Evolutionary conservation across 768 basidiomycete genomes (phyloP).

Genomic region (Amanita muscaria): DNA sequence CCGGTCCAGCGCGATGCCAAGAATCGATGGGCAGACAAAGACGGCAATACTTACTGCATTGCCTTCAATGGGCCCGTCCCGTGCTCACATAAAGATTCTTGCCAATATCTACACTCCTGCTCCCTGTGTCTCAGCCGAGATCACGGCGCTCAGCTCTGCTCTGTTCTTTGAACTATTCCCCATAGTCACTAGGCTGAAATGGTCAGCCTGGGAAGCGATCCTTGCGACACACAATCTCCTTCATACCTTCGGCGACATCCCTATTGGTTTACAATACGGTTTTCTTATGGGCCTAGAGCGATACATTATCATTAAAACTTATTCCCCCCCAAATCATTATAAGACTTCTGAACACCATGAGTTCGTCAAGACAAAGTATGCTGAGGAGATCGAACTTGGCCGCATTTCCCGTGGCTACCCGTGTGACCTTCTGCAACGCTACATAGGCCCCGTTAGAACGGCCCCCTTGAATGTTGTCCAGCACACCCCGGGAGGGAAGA

Average conservation of each 20-base stretch:
- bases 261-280: conserved; percentile 13
- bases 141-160: too few relatives aligned
- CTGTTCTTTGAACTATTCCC: too few relatives aligned
- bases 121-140: too few relatives aligned
- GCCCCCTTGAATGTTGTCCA: conserved; percentile 7
- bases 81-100: too few relatives aligned
- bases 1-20: too few relatives aligned
- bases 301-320: conserved; percentile 5
- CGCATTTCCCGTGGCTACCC: conserved; percentile 11
- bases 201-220: too few relatives aligned
- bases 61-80: too few relatives aligned
- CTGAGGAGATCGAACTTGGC: conserved; percentile 11
- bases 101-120: too few relatives aligned
- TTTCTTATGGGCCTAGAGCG: conserved; percentile 13
- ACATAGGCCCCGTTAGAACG: conserved; percentile 19
- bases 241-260: conserved; percentile 5
- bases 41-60: too few relatives aligned
- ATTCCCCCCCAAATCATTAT: conserved; percentile 14
- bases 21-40: too few relatives aligned
- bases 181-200: too few relatives aligned
- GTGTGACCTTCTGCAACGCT: conserved; percentile 7
- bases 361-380: conserved; percentile 12
- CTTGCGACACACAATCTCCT: background rate
- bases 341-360: conserved; percentile 2
- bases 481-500: conserved; percentile 13